Conservation (phyloP, 2,329 filamentous ascomycete species). For the Sclerotinia spermophila region DNA sequence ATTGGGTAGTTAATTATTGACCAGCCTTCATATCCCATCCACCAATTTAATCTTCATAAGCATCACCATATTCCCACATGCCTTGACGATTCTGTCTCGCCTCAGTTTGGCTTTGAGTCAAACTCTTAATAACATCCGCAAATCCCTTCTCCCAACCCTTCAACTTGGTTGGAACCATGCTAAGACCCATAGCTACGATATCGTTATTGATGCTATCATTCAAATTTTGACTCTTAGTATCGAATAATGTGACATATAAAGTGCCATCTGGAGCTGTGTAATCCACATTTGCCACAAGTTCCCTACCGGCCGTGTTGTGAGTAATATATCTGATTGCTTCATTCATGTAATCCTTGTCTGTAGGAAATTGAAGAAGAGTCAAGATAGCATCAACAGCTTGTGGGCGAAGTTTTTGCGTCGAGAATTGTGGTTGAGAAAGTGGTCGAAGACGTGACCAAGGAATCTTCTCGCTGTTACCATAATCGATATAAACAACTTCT, state of each 20-base stretch:
- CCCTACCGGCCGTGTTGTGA: slow-evolving; percentile 68
- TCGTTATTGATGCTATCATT: slow-evolving; percentile 88
- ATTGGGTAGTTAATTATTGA: neutral
- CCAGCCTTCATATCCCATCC: neutral
- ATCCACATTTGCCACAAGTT: slow-evolving; percentile 89
- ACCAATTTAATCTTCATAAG: slow-evolving; percentile 72
- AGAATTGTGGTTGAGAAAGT: slow-evolving; percentile 77
- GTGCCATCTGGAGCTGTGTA: slow-evolving; percentile 77
- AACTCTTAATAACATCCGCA: slow-evolving; percentile 64
- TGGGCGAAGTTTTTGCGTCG: slow-evolving; percentile 72
- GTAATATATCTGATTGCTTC: slow-evolving; percentile 76
- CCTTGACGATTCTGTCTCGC: slow-evolving; percentile 79
- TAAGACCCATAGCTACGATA: slow-evolving; percentile 75
- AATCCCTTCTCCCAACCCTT: slow-evolving; percentile 86
- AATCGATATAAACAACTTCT: slow-evolving; percentile 93
- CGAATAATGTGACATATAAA: slow-evolving; percentile 83
- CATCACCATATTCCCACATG: slow-evolving; percentile 98
- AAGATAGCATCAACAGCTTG: slow-evolving; percentile 86
- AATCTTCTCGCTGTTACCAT: slow-evolving; percentile 87
- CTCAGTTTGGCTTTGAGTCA: slow-evolving; percentile 69
- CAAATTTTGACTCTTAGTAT: slow-evolving; percentile 62
- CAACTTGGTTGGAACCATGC: slow-evolving; percentile 88
- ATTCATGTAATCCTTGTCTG: slow-evolving; percentile 72
- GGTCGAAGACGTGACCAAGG: slow-evolving; percentile 80
- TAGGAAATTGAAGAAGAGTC: slow-evolving; percentile 85